Base-by-base conservation (phyloP, 768 basidiomycete species). In the Vararia minispora region DNA sequence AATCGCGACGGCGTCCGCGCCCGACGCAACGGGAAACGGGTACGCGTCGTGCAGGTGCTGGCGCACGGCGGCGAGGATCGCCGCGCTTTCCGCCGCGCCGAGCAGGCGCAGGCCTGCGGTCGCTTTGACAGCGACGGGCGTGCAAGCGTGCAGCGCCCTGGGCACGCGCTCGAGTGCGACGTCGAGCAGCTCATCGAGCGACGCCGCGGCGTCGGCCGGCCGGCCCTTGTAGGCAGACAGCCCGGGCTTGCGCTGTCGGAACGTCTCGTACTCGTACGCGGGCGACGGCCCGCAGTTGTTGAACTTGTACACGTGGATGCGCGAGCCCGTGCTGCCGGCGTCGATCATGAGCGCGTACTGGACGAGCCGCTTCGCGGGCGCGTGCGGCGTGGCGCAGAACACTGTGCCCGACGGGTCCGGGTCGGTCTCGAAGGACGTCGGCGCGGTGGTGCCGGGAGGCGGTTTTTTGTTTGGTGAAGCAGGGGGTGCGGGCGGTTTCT, bases 221-320 rank as follows among this genome's bases (percentile, higher is more conserved):
- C 68, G 56, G 11, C 58, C 70, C 0, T 63, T 63, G 51, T 68
- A 91, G 0, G 61, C 52, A 0, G 84, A 88, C 2, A 98, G 63
- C 0, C 94, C 92, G 0, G 87, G 88, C 20, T 82, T 68, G 6
- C 70, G 77, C 68, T 76, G 73, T 52, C 73, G 73, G 71, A 97
- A 98, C 6, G 84, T 82, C 55, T 99, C 95, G 64, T 91, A 91
- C 56, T 98, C 94, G 59, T 85, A 86, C 16, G 65, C 54, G 1
- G 90, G 78, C 0, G 82, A 74, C 0, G 79, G 57, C 0, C 68
- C 66, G 64, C 90, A 91, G 65, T 90, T 79, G 70, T 94, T 71
- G 75, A 98, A 97, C 56, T 95, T 98, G 79, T 98, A 99, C 23
- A 98, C 72, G 68, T 99, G 95, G 52, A 98, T 91, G 13, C 95